These are phyloP conservation scores for Lotus japonicus DNA, from an alignment of 306 rosid genomes.

Conservation along the genomic window DNA sequence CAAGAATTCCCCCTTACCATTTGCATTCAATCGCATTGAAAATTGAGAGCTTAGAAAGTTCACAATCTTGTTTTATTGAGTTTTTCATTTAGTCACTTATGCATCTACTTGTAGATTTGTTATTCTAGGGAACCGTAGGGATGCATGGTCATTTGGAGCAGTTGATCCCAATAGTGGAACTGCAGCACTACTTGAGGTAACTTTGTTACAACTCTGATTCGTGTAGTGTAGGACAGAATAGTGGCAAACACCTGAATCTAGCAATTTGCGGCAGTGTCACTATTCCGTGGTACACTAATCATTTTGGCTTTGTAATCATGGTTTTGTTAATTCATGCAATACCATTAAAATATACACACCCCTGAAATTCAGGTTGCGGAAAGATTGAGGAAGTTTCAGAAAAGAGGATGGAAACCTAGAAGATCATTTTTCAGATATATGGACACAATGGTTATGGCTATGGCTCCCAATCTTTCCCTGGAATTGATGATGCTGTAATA, in stretches of 20 bases:
- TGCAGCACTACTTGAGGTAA: conserved; percentile 66
- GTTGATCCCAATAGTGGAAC: conserved; percentile 85
- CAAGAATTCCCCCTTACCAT: not conserved
- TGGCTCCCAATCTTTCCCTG: too few species aligned
- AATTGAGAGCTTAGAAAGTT: not conserved
- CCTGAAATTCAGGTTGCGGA: conserved; percentile 43
- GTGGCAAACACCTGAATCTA: too few species aligned
- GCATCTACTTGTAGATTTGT: conserved; percentile 45
- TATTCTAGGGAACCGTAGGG: conserved; percentile 74
- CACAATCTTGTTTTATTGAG: not conserved
- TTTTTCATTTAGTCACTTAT: not conserved
- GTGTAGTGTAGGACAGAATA: too few species aligned
- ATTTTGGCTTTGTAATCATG: conserved; percentile 5
- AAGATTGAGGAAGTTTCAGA: conserved; percentile 54
- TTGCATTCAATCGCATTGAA: not conserved
- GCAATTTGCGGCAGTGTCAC: too few species aligned
- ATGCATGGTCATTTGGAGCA: conserved; percentile 87
- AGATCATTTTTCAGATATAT: conserved; percentile 1
- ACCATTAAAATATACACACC: not conserved
- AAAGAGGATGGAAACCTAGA: conserved; percentile 68
- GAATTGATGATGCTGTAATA: too few species aligned
- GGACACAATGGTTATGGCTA: too few species aligned
- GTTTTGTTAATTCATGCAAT: not conserved
- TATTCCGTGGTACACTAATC: too few species aligned
- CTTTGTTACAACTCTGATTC: too few species aligned